Evolutionary conservation across 352 stramenopile genomes (phyloP).

Genomic region (Phytopythium cucurbitacearum): DNA sequence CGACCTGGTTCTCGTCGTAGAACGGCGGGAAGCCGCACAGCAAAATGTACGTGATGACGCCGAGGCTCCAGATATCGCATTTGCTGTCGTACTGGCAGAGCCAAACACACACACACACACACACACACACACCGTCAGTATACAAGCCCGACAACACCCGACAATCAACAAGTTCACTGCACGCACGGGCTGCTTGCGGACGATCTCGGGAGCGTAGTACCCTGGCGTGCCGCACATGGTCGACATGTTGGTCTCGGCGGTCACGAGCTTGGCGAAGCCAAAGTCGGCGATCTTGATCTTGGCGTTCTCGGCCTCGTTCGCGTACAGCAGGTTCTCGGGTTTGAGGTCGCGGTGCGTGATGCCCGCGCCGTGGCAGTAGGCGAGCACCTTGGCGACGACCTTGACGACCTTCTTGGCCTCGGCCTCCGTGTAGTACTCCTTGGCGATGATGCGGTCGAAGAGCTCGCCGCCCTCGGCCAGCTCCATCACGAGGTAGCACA

Average conservation of each 20-base stretch:
- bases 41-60: conserved; percentile 91
- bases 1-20: conserved; percentile 90
- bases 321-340: conserved; percentile 95
- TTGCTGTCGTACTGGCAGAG: conserved; percentile 88
- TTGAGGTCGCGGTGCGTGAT: conserved; percentile 97
- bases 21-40: conserved; percentile 96
- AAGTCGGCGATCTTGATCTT: conserved; percentile 95
- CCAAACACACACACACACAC: not conserved
- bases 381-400: conserved; percentile 80
- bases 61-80: conserved; percentile 95
- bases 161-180: not conserved
- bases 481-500: conserved; percentile 90
- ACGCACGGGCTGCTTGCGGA: conserved; percentile 83
- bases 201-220: conserved; percentile 96
- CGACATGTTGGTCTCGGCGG: conserved; percentile 74
- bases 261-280: conserved; percentile 83
- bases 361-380: conserved; percentile 81
- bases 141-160: not conserved
- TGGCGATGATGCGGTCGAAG: conserved; percentile 92
- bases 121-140: not conserved
- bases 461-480: conserved; percentile 85
- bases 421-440: conserved; percentile 89
- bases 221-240: conserved; percentile 92
- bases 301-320: conserved; percentile 73
- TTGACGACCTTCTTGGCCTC: conserved; percentile 86